These are phyloP conservation scores for Aspergillus nidulans DNA, from an alignment of 495 filamentous ascomycete genomes.

Conservation along the genomic window DNA sequence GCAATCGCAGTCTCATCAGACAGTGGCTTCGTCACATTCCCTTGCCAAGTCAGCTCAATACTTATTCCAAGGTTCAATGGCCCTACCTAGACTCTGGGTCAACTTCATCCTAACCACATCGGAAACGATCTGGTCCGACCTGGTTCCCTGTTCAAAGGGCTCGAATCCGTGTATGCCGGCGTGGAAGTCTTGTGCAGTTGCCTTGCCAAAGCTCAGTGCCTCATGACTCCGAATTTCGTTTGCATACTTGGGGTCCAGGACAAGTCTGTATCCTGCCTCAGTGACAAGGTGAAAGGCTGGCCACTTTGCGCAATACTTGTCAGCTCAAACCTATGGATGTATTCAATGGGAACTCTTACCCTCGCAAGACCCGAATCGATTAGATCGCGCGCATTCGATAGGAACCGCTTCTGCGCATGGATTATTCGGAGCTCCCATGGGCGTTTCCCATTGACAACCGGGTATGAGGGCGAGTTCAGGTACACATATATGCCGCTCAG, in stretches of 20 bases:
- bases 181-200: slow-evolving; percentile 8
- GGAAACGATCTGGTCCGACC: slow-evolving; percentile 4
- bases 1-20: slow-evolving; percentile 13
- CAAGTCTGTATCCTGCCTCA: slow-evolving; percentile 13
- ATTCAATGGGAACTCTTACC: not conserved
- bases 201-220: slow-evolving; percentile 10
- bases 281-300: slow-evolving; percentile 13
- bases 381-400: not conserved
- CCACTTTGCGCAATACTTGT: not conserved
- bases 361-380: not conserved
- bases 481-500: not conserved
- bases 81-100: slow-evolving; percentile 16
- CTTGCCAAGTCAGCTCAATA: not conserved
- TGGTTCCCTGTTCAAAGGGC: slow-evolving; percentile 20
- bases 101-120: slow-evolving; percentile 18
- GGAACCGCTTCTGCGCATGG: not conserved
- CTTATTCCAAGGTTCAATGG: not conserved
- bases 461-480: not conserved
- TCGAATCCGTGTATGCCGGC: slow-evolving; percentile 35
- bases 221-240: slow-evolving; percentile 19
- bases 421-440: not conserved
- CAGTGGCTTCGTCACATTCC: slow-evolving; percentile 11
- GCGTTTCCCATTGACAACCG: not conserved
- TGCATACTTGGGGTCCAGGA: slow-evolving; percentile 16
- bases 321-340: no score